Percentiles rank a stretch among this genome's conserved stretches.
Evolutionary conservation across 768 basidiomycete species (phyloP).

Genomic region (Tulasnella sp.): DNA sequence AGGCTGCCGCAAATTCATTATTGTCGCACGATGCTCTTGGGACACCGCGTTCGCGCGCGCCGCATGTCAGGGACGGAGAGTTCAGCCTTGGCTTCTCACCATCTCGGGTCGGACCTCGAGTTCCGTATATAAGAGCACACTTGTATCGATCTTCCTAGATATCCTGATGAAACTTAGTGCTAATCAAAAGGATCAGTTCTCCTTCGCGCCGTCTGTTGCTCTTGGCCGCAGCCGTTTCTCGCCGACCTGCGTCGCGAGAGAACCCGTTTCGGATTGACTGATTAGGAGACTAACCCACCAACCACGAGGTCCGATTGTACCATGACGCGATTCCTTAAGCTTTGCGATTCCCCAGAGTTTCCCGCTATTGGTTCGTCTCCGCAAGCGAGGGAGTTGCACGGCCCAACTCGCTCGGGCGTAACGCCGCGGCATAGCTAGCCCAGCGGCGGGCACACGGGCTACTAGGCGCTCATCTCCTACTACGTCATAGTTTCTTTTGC

Average conservation of each 20-base stretch:
- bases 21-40: background rate
- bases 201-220: too few relatives aligned
- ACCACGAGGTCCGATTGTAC: background rate
- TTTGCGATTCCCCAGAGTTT: background rate
- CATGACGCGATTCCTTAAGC: background rate
- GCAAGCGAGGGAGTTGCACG: background rate
- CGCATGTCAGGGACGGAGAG: slow-evolving; percentile 4
- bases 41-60: background rate
- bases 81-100: background rate
- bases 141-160: background rate
- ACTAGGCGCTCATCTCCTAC: background rate
- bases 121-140: background rate
- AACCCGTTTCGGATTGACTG: background rate
- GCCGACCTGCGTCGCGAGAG: background rate
- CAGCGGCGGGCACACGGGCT: background rate
- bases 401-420: background rate
- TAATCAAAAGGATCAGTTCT: background rate
- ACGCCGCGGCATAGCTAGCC: background rate
- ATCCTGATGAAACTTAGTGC: background rate
- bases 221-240: background rate
- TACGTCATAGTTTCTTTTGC: background rate
- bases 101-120: slow-evolving; percentile 4
- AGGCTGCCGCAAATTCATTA: background rate
- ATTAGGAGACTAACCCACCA: background rate
- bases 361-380: background rate